These are phyloP conservation scores for Stenogyne calaminthoides DNA, from an alignment of 305 asterid species.

Conservation along the genomic window DNA sequence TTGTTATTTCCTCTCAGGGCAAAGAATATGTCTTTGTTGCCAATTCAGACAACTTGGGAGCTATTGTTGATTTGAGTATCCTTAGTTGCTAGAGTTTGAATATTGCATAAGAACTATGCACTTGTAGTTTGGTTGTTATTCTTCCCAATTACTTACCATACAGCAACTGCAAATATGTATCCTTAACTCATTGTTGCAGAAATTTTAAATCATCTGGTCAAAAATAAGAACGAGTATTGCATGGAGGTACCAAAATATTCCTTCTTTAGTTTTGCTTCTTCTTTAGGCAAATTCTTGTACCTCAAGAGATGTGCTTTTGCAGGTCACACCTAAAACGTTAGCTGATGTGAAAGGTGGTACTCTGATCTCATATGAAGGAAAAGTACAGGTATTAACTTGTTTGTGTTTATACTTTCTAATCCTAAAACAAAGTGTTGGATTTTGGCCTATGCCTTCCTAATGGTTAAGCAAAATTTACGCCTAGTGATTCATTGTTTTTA, in stretches of 20 bases:
- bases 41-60: slow-evolving; percentile 96
- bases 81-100: slow-evolving; percentile 32
- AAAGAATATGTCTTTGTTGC: slow-evolving; percentile 91
- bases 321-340: slow-evolving; percentile 97
- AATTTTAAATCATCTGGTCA: slow-evolving; percentile 80
- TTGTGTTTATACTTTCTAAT: slow-evolving; percentile 16
- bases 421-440: background rate
- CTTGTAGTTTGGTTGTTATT: background rate
- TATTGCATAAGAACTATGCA: background rate
- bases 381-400: slow-evolving; percentile 71
- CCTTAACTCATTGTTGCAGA: slow-evolving; percentile 70
- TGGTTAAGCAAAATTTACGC: slow-evolving; percentile 14
- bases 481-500: slow-evolving; percentile 3
- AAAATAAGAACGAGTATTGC: slow-evolving; percentile 90
- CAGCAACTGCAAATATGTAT: slow-evolving; percentile 21
- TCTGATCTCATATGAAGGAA: slow-evolving; percentile 87
- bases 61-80: slow-evolving; percentile 96
- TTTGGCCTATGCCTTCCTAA: slow-evolving; percentile 21
- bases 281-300: slow-evolving; percentile 8
- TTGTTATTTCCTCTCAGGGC: slow-evolving; percentile 55
- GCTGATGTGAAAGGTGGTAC: slow-evolving; percentile 99
- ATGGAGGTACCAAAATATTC: slow-evolving; percentile 71
- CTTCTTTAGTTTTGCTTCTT: slow-evolving; percentile 4
- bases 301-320: slow-evolving; percentile 32
- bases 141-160: background rate